Evolutionary conservation across 768 basidiomycete genomes (phyloP), one percentile per base, ranked within the genome.

Genomic region (Phlebiopsis gigantea): DNA sequence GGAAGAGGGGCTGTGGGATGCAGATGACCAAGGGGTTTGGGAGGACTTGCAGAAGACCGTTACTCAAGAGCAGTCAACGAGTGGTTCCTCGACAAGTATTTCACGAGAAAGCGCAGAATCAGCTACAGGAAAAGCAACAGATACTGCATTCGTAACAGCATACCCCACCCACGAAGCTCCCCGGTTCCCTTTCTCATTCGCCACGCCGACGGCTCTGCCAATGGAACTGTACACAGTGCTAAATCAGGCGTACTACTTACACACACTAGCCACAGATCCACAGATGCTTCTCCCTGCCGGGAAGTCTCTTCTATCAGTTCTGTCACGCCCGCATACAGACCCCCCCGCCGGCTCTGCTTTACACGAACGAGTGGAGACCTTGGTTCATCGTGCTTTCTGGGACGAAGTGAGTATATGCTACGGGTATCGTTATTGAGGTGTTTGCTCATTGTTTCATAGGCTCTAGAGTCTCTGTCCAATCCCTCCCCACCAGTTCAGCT

Each of bases 331-430:
- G 0, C 62, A 61, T 45, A 49, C 59, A 2, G 26, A 55, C 5
- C 57, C 50, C 17, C 51, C 59, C n/a, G 34, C 25, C 2, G 8
- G 55, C 51, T 41, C 46, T 50, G 25, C 60, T 58, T 68, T 79
- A 41, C 79, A 82, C 12, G 76, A 77, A 56, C 74, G 77, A 57
- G 80, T 81, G 5, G 71, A 70, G 43, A 72, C 73, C 55, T 58
- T 75, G 6, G 78, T 81, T 12, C 84, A 87, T 65, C 73, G 72
- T 48, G 87, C 84, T 4, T 90, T 90, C 66, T 90, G 88, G 88
- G 81, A 83, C 42, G 80, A 87, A 77, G 88, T 88, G 62, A 64
- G 77, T 62, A 53, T 46, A 41, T 56, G 42, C 52, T 61, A 46
- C 10, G 49, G 15, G 47, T 43, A 29, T 34, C 15, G 12, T 17